Percentiles rank a stretch among this genome's conserved stretches.
These are phyloP conservation scores for Musa itinerans DNA, from an alignment of 176 grass and related monocot species.

Conservation along the genomic window DNA sequence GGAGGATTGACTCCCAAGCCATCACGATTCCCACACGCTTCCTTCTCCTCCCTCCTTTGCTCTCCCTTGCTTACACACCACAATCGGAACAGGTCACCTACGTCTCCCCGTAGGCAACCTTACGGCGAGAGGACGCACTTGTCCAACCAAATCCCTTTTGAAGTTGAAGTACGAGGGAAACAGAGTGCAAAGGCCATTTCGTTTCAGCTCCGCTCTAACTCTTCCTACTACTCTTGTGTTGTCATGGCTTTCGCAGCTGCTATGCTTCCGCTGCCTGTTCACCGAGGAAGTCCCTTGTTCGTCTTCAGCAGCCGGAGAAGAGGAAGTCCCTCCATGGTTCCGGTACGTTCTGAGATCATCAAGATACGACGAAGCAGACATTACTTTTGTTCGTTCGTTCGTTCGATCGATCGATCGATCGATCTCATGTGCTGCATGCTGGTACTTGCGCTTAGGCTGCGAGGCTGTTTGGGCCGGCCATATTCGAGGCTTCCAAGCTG, in stretches of 20 bases:
- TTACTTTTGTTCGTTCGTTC: too few species aligned
- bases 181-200: too few species aligned
- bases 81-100: background rate
- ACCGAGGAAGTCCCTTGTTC: background rate
- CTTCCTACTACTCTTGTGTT: background rate
- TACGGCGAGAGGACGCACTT: background rate
- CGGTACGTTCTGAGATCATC: background rate
- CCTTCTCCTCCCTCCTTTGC: background rate
- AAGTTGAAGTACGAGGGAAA: too few species aligned
- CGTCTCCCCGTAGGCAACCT: background rate
- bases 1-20: background rate
- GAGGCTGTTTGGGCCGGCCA: conserved; percentile 79
- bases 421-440: too few species aligned
- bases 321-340: background rate
- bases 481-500: conserved; percentile 95
- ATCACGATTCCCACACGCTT: background rate
- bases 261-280: background rate
- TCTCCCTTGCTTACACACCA: too few species aligned
- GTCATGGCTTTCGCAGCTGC: background rate
- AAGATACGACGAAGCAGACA: too few species aligned
- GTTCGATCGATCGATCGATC: too few species aligned
- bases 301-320: background rate
- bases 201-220: background rate
- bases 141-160: too few species aligned
- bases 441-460: conserved; percentile 29